Percentiles rank a stretch among this genome's conserved stretches.
These are phyloP conservation scores for Solanum hybrid DNA, from an alignment of 305 asterid species.

Conservation along the genomic window DNA sequence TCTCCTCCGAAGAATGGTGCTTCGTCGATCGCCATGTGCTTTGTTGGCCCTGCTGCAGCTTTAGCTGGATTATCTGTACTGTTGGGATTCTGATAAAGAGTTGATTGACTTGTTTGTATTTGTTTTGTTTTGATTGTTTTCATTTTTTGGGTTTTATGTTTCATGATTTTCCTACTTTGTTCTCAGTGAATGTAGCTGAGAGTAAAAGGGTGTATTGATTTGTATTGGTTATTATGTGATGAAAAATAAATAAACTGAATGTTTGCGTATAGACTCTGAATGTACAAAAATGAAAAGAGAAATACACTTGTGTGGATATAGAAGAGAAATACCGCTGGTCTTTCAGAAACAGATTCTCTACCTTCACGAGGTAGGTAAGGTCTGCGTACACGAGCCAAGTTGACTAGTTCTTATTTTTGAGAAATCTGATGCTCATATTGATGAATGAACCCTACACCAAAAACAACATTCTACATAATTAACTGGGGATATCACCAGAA, in stretches of 20 bases:
- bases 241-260: slow-evolving; percentile 27
- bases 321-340: fast-evolving
- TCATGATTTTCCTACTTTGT: slow-evolving; percentile 16
- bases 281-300: slow-evolving; percentile 7
- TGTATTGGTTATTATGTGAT: slow-evolving; percentile 18
- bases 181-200: slow-evolving; percentile 6
- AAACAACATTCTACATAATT: not conserved
- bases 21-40: slow-evolving; percentile 17
- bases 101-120: slow-evolving; percentile 1
- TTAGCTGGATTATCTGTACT: slow-evolving; percentile 32
- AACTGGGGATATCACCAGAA: not conserved
- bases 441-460: not conserved
- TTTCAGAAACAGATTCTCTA: not conserved
- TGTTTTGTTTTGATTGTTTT: not conserved
- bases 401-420: not conserved
- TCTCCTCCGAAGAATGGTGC: slow-evolving; percentile 33
- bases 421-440: not conserved
- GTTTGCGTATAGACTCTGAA: slow-evolving; percentile 4
- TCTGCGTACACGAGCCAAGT: not conserved
- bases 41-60: slow-evolving; percentile 33
- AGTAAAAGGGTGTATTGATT: slow-evolving; percentile 11
- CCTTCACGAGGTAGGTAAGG: not conserved
- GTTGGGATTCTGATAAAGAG: slow-evolving; percentile 25
- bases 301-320: not conserved
- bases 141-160: slow-evolving; percentile 10